Conservation (phyloP, 2,329 filamentous ascomycete species). For the Teratosphaeriaceae sp. region DNA sequence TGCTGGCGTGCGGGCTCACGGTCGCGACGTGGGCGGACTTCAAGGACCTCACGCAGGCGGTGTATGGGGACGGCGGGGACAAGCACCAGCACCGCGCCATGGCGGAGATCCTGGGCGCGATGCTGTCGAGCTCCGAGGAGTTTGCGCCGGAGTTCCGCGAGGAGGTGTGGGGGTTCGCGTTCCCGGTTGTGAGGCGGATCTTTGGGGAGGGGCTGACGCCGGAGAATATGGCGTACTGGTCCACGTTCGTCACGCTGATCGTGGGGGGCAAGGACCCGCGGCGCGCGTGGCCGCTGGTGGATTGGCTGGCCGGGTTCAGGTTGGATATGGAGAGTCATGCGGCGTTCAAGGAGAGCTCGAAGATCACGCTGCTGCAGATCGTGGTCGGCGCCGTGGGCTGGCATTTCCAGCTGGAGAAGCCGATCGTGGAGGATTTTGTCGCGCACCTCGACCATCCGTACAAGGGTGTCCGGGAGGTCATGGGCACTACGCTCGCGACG, state of each 20-base stretch:
- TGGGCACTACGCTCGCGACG: conserved; percentile 79
- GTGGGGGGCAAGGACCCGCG: conserved; percentile 86
- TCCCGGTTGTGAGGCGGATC: conserved; percentile 78
- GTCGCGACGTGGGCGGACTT: conserved; percentile 79
- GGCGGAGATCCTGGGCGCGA: conserved; percentile 81
- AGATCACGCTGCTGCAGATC: conserved; percentile 85
- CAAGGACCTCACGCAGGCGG: conserved; percentile 66
- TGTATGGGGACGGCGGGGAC: conserved; percentile 89
- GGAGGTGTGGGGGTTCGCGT: conserved; percentile 79
- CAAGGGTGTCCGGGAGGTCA: conserved; percentile 92
- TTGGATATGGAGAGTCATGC: conserved; percentile 94
- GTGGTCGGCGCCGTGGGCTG: conserved; percentile 82
- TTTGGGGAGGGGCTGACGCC: conserved; percentile 90
- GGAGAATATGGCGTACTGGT: conserved; percentile 92
- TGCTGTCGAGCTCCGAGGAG: conserved; percentile 76
- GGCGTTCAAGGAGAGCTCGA: conserved; percentile 97
- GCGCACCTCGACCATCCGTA: conserved; percentile 93
- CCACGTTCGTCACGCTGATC: conserved; percentile 83
- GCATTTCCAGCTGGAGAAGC: conserved; percentile 89
- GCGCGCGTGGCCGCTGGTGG: conserved; percentile 76
- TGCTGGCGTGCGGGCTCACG: conserved; percentile 76
- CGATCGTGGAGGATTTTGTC: conserved; percentile 83
- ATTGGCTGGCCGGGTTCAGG: conserved; percentile 75
- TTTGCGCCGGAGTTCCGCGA: conserved; percentile 66
- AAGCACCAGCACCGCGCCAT: conserved; percentile 97